Evolutionary conservation across 164 flowering plant genomes (phyloP).

Genomic region (Chimonanthus praecox): DNA sequence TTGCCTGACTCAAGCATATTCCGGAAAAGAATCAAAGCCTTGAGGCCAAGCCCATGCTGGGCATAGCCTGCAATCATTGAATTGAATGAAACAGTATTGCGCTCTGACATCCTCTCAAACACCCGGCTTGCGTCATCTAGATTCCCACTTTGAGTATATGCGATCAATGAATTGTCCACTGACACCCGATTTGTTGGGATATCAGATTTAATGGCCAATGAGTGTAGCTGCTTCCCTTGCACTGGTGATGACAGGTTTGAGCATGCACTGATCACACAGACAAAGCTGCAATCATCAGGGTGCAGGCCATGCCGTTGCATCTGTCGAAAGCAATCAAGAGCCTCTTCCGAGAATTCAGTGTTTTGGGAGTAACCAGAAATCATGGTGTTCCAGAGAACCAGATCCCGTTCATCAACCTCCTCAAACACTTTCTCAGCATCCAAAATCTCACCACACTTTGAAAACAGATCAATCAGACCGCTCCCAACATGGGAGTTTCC

Average conservation of each 20-base stretch:
- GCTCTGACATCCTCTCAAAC: slow-evolving; percentile 74
- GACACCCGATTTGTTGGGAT: slow-evolving; percentile 50
- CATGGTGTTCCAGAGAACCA: slow-evolving; percentile 92
- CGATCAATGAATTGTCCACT: slow-evolving; percentile 63
- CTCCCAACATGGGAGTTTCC: slow-evolving; percentile 75
- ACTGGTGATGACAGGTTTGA: slow-evolving; percentile 65
- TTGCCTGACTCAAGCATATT: slow-evolving; percentile 44
- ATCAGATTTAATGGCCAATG: slow-evolving; percentile 53
- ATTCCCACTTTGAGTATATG: slow-evolving; percentile 77
- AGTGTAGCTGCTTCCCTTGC: slow-evolving; percentile 72
- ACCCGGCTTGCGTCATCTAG: slow-evolving; percentile 59
- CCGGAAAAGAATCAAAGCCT: slow-evolving; percentile 49
- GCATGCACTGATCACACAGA: slow-evolving; percentile 73
- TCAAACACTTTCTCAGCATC: slow-evolving; percentile 54
- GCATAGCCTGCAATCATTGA: slow-evolving; percentile 83
- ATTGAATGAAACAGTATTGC: slow-evolving; percentile 60
- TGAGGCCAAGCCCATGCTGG: slow-evolving; percentile 61
- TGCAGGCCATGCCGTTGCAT: slow-evolving; percentile 51
- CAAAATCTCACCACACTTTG: slow-evolving; percentile 54
- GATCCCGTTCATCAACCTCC: slow-evolving; percentile 54
- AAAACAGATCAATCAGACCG: slow-evolving; percentile 76
- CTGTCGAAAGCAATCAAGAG: slow-evolving; percentile 53
- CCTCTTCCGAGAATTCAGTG: slow-evolving; percentile 57
- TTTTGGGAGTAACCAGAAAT: slow-evolving; percentile 69
- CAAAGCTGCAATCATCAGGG: slow-evolving; percentile 87